Evolutionary conservation across 2,329 filamentous ascomycete species (phyloP).

Genomic region (Blumeriella jaapii): DNA sequence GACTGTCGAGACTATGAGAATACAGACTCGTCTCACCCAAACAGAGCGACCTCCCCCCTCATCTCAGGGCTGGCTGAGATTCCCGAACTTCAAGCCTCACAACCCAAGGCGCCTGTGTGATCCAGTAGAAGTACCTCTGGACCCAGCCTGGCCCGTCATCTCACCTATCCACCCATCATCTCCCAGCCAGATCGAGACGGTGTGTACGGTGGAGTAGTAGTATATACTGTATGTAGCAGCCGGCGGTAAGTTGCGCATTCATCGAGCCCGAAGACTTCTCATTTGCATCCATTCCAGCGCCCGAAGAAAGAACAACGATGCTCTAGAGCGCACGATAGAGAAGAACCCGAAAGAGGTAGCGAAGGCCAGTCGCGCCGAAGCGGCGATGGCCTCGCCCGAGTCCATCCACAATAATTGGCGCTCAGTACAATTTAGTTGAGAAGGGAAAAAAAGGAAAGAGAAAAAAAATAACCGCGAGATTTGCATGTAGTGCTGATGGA

Average conservation of each 20-base stretch:
- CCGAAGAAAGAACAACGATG: conserved; percentile 30
- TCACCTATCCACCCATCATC: no score
- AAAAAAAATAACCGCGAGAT: conserved; percentile 9
- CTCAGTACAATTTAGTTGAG: conserved; percentile 45
- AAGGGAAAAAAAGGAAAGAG: conserved; percentile 30
- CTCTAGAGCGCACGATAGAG: conserved; percentile 65
- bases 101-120: no score
- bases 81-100: no score
- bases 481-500: conserved; percentile 14
- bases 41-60: no score
- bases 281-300: conserved; percentile 65
- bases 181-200: no score
- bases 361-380: conserved; percentile 29
- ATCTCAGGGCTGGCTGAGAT: no score
- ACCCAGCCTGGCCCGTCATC: background rate
- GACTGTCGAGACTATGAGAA: no score
- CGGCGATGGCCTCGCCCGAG: conserved; percentile 38
- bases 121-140: no score
- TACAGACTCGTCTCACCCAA: no score
- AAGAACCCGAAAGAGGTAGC: conserved; percentile 49
- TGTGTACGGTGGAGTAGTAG: no score
- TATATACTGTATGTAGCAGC: conserved; percentile 63
- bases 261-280: conserved; percentile 37
- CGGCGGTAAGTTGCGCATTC: conserved; percentile 57
- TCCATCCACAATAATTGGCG: conserved; percentile 64